Evolutionary conservation across 345 rosid species (phyloP).

Genomic region (Cochlearia excelsa): DNA sequence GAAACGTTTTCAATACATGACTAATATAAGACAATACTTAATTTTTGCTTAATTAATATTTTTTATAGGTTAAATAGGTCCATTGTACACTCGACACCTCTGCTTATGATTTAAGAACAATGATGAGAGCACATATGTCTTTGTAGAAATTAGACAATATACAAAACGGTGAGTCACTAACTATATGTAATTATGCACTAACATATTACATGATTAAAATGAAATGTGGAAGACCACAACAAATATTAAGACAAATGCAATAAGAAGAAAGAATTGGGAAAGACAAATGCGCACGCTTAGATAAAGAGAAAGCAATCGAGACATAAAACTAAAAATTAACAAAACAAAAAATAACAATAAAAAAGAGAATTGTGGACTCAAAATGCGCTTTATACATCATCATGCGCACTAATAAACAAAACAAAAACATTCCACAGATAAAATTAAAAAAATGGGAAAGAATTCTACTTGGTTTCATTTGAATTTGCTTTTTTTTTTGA

Average conservation of each 20-base stretch:
- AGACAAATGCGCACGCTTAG: conserved; percentile 36
- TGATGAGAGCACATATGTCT: conserved; percentile 15
- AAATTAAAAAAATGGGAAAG: background rate
- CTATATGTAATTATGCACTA: conserved; percentile 9
- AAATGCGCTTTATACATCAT: conserved; percentile 29
- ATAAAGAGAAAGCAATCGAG: conserved; percentile 30
- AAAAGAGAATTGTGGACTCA: conserved; percentile 28
- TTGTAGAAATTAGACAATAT: conserved; percentile 8
- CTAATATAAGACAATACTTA: too few species aligned
- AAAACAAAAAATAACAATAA: background rate
- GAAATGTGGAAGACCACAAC: conserved; percentile 15
- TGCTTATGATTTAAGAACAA: background rate
- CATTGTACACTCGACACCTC: conserved; percentile 11
- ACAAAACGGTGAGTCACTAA: conserved; percentile 3
- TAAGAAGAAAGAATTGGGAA: conserved; percentile 14
- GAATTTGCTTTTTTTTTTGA: background rate
- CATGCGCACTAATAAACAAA: conserved; percentile 32
- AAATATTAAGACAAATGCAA: background rate
- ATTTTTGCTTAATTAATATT: too few species aligned
- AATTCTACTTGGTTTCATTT: conserved; percentile 8
- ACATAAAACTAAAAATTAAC: background rate
- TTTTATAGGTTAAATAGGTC: conserved; percentile 6
- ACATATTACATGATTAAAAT: conserved; percentile 1
- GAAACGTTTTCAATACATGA: too few species aligned
- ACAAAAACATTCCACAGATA: background rate